Percentiles rank a stretch among this genome's conserved stretches.
Evolutionary conservation across 148 eudicot genomes (phyloP).

Genomic region (Diospyros lotus): DNA sequence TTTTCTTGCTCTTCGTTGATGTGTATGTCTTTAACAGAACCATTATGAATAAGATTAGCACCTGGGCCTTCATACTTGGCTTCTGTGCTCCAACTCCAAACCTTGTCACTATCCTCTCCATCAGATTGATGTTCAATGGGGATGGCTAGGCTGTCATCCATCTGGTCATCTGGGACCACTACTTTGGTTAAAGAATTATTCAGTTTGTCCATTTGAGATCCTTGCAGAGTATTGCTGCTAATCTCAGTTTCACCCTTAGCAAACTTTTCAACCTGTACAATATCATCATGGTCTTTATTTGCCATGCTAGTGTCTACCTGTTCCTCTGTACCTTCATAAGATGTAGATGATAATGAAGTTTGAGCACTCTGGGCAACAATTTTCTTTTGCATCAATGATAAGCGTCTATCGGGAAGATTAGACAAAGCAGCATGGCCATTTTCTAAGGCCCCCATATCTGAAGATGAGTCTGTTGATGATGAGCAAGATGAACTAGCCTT

Average conservation of each 20-base stretch:
- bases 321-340: conserved; percentile 17
- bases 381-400: conserved; percentile 26
- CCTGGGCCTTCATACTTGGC: background rate
- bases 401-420: conserved; percentile 18
- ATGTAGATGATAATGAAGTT: conserved; percentile 23
- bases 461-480: conserved; percentile 30
- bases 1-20: conserved; percentile 26
- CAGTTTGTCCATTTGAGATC: conserved; percentile 5
- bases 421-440: conserved; percentile 24
- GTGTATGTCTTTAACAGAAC: background rate
- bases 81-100: background rate
- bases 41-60: background rate
- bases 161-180: conserved; percentile 7
- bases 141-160: conserved; percentile 6
- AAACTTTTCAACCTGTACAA: background rate
- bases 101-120: background rate
- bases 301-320: background rate
- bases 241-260: background rate
- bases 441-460: conserved; percentile 21
- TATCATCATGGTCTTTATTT: background rate
- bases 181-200: conserved; percentile 10
- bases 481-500: conserved; percentile 29
- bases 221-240: conserved; percentile 2
- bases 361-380: conserved; percentile 18
- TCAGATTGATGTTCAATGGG: background rate